Evolutionary conservation across 2,329 filamentous ascomycete genomes (phyloP).

Genomic region (Penicillium sp.): DNA sequence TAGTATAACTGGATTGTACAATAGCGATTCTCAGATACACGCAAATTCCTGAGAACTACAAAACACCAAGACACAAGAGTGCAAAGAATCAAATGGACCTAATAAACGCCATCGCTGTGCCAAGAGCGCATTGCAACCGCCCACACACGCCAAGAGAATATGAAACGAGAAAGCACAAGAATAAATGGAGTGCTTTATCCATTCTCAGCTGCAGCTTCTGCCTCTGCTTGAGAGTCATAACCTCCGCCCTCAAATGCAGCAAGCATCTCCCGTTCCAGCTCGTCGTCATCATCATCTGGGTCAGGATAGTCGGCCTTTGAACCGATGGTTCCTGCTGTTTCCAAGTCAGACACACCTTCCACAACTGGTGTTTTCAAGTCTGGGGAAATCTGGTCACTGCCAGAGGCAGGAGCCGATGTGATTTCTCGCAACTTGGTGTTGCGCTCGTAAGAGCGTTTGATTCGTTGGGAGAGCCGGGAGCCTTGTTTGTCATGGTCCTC

Average conservation of each 20-base stretch:
- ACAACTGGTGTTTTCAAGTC: background rate
- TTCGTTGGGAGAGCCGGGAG: conserved; percentile 39
- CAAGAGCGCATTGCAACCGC: conserved; percentile 28
- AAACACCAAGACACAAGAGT: background rate
- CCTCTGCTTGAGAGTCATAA: conserved; percentile 37
- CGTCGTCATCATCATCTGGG: conserved; percentile 46
- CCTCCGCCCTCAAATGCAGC: conserved; percentile 55
- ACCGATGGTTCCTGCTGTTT: conserved; percentile 31
- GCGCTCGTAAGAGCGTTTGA: conserved; percentile 43
- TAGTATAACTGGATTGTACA: background rate
- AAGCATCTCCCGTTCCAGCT: conserved; percentile 55
- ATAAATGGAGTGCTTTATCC: conserved; percentile 19
- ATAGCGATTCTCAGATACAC: conserved; percentile 1
- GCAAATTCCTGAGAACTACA: background rate
- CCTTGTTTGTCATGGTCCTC: conserved; percentile 43
- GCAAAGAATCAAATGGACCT: conserved; percentile 6
- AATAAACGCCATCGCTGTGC: conserved; percentile 33
- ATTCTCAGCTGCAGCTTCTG: conserved; percentile 35
- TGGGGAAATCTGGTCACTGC: conserved; percentile 2
- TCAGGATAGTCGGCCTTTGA: conserved; percentile 27
- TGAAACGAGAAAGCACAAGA: background rate
- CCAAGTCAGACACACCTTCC: conserved; percentile 25
- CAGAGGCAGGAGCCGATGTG: conserved; percentile 25
- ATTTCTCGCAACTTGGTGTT: conserved; percentile 41
- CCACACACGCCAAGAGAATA: conserved; percentile 8